phyloP scores from a whole-genome alignment of 2,329 filamentous ascomycete genomes.

The Clarireedia monteithiana region DNA sequence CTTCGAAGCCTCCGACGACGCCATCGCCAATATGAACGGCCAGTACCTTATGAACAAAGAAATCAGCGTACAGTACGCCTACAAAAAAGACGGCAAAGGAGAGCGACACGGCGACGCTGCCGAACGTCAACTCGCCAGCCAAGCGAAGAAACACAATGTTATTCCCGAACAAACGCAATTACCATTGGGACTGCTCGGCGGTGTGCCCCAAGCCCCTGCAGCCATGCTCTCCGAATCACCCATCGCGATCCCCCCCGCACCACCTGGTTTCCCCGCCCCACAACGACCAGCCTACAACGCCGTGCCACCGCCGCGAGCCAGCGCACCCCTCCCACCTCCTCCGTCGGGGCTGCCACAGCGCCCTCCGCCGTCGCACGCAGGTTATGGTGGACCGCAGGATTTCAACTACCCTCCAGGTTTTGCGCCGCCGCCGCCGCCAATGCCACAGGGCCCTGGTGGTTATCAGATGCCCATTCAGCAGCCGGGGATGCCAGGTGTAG shows the following conservation, averaged over 20 bases:
- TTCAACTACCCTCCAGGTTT: slow-evolving; percentile 40
- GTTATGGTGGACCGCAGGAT: slow-evolving; percentile 58
- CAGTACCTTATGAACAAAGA: slow-evolving; percentile 97
- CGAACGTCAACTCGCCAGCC: slow-evolving; percentile 81
- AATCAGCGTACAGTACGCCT: slow-evolving; percentile 93
- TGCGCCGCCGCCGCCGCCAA: not conserved
- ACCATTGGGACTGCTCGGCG: slow-evolving; percentile 30
- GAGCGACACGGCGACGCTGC: slow-evolving; percentile 93
- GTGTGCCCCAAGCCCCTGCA: slow-evolving; percentile 34
- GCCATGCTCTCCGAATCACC: slow-evolving; percentile 29
- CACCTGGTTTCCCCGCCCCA: slow-evolving; percentile 22
- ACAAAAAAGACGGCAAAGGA: slow-evolving; percentile 98
- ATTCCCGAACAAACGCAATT: slow-evolving; percentile 53
- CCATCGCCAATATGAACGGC: slow-evolving; percentile 86
- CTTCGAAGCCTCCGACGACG: slow-evolving; percentile 89
- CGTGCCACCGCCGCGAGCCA: slow-evolving; percentile 28
- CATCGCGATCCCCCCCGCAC: slow-evolving; percentile 13
- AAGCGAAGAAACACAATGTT: slow-evolving; percentile 92
- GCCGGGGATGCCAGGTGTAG: not conserved
- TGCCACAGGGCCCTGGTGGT: not conserved
- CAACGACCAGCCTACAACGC: slow-evolving; percentile 22
- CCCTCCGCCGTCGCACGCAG: slow-evolving; percentile 60
- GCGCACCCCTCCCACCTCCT: slow-evolving; percentile 51
- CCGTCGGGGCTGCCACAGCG: slow-evolving; percentile 49
- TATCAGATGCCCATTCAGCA: too few species aligned